Evolutionary conservation across 495 filamentous ascomycete genomes (phyloP).

Genomic region (Letharia lupina): DNA sequence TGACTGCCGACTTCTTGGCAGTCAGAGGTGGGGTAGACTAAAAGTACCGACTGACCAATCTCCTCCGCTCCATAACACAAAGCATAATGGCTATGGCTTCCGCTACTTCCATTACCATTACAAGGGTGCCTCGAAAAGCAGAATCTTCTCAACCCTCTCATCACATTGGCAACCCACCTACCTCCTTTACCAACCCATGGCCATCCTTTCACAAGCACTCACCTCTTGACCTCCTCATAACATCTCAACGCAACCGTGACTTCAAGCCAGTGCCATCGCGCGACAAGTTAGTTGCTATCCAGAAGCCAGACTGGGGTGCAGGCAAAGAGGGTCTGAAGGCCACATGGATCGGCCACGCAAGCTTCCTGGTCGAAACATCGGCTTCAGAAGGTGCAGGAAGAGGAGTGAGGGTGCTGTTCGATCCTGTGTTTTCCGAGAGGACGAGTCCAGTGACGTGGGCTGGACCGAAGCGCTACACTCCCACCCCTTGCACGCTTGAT

Average conservation of each 20-base stretch:
- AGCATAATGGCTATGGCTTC: not conserved
- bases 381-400: conserved; percentile 24
- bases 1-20: too few species aligned
- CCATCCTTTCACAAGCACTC: conserved; percentile 37
- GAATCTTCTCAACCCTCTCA: conserved; percentile 8
- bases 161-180: conserved; percentile 22
- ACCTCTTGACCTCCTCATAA: conserved; percentile 23
- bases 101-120: not conserved
- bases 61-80: not conserved
- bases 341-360: conserved; percentile 49
- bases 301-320: conserved; percentile 31
- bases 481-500: conserved; percentile 39
- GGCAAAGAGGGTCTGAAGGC: conserved; percentile 30
- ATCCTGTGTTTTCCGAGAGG: conserved; percentile 47
- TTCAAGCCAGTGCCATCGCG: conserved; percentile 34
- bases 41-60: too few species aligned
- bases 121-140: not conserved
- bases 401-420: conserved; percentile 38
- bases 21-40: too few species aligned
- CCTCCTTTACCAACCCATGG: conserved; percentile 48
- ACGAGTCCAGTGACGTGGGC: conserved; percentile 39
- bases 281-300: conserved; percentile 29
- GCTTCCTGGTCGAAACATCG: conserved; percentile 38
- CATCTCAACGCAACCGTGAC: conserved; percentile 25
- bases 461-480: conserved; percentile 44